Conservation (phyloP, 768 basidiomycete species). For the Macrolepiota dolichaula region DNA sequence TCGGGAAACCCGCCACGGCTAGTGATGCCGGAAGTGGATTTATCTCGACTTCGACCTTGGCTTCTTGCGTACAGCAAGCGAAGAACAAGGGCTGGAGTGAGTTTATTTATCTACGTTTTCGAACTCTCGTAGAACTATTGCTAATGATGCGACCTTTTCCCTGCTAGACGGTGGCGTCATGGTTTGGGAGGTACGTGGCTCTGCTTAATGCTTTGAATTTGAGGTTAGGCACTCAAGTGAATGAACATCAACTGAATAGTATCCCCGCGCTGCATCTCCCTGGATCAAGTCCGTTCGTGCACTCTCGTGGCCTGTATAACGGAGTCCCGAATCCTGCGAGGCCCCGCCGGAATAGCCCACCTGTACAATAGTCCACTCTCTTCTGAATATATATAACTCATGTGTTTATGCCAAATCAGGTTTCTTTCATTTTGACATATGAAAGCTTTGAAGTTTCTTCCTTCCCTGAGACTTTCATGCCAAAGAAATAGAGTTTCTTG, state of each 20-base stretch:
- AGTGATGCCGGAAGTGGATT: slow-evolving; percentile 59
- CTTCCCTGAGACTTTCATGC: not conserved
- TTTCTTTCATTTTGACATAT: not conserved
- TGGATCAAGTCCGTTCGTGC: slow-evolving; percentile 32
- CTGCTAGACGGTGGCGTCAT: slow-evolving; percentile 30
- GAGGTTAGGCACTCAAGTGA: not conserved
- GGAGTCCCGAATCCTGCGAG: not conserved
- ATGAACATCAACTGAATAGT: slow-evolving; percentile 16
- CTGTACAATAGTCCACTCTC: not conserved
- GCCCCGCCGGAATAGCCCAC: not conserved
- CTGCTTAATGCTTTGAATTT: not conserved
- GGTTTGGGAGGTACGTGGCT: slow-evolving; percentile 33
- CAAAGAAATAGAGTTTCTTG: not conserved
- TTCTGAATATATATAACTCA: not conserved
- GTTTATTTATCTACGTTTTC: slow-evolving; percentile 24
- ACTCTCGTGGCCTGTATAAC: slow-evolving; percentile 30
- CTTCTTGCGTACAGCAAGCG: slow-evolving; percentile 58
- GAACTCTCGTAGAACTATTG: not conserved
- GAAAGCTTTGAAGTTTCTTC: not conserved
- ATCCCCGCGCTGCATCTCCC: slow-evolving; percentile 25
- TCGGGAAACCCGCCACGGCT: slow-evolving; percentile 64
- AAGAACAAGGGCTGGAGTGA: slow-evolving; percentile 65
- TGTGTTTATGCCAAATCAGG: not conserved
- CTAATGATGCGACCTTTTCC: not conserved
- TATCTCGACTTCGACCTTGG: slow-evolving; percentile 54